Conservation (phyloP, 1,284 basidiomycete species). For the Trichosporon sp. region DNA sequence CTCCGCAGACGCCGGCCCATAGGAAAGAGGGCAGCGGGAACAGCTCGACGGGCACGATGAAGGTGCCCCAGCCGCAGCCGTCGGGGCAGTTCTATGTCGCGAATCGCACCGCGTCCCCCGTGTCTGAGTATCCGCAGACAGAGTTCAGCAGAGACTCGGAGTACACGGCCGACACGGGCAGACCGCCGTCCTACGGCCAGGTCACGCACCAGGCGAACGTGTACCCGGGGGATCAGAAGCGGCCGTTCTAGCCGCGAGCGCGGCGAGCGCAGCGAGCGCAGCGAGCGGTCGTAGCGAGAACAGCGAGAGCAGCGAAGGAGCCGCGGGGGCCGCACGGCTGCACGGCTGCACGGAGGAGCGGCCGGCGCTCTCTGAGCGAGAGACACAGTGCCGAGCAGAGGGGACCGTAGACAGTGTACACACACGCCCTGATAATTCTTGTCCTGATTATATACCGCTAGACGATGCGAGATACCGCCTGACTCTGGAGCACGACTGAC, state of each 20-base stretch:
- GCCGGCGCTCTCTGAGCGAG: no score
- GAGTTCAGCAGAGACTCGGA: neutral
- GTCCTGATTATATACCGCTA: no score
- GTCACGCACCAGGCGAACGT: neutral
- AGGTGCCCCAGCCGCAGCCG: slow-evolving; percentile 20
- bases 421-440: no score
- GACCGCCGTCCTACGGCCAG: slow-evolving; percentile 15
- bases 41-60: neutral
- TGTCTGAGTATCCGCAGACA: slow-evolving; percentile 6
- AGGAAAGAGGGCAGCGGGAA: neutral
- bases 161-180: neutral
- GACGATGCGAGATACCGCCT: no score
- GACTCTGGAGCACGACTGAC: no score
- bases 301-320: no score
- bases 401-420: no score
- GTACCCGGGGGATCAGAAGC: neutral
- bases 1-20: neutral
- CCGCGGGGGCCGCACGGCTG: no score
- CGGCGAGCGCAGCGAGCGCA: neutral
- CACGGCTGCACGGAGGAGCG: no score
- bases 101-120: slow-evolving; percentile 7
- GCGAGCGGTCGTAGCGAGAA: no score
- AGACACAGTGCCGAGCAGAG: no score
- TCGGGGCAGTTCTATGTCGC: slow-evolving; percentile 3
- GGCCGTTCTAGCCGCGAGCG: neutral